Evolutionary conservation across 352 stramenopile species (phyloP).

Genomic region (Globisporangium acanthophoron): DNA sequence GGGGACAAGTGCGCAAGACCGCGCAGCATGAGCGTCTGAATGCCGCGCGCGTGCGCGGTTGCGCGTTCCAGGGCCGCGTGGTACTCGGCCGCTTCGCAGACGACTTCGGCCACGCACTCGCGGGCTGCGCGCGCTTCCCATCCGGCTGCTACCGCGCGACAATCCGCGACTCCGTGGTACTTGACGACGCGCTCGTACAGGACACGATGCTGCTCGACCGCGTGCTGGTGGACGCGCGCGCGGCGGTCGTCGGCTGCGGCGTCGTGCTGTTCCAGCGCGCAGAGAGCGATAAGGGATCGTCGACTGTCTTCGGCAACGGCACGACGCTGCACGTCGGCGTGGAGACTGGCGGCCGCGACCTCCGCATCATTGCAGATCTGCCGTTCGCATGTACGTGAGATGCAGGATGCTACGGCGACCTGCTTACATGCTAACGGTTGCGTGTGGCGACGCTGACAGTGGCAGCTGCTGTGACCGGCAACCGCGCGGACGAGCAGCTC

Average conservation of each 20-base stretch:
- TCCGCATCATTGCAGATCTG: conserved; percentile 68
- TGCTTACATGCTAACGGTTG: background rate
- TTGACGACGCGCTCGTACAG: conserved; percentile 71
- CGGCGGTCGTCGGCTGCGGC: conserved; percentile 62
- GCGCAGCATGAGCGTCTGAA: conserved; percentile 14
- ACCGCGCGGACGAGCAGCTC: conserved; percentile 32
- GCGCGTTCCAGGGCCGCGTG: conserved; percentile 60
- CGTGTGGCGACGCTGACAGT: conserved; percentile 13
- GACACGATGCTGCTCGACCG: conserved; percentile 54
- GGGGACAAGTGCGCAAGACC: conserved; percentile 47
- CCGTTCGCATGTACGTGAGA: conserved; percentile 39
- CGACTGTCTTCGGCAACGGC: conserved; percentile 44
- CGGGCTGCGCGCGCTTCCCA: conserved; percentile 44
- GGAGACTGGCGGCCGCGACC: conserved; percentile 69
- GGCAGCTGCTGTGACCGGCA: conserved; percentile 31
- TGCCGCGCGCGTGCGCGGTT: conserved; percentile 48
- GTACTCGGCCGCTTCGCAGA: conserved; percentile 49
- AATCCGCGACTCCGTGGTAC: conserved; percentile 50
- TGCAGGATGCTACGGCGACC: no score
- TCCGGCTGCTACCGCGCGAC: conserved; percentile 66
- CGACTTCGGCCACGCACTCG: conserved; percentile 28
- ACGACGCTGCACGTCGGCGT: conserved; percentile 68
- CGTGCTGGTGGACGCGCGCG: conserved; percentile 38
- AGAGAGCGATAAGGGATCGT: background rate
- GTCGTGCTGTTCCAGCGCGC: conserved; percentile 28